A percentile compares a stretch with the other conserved stretches of the same genome.
Evolutionary conservation across 1,139 yeast species (phyloP).

Genomic region (Sugiyamaella grinbergsii): DNA sequence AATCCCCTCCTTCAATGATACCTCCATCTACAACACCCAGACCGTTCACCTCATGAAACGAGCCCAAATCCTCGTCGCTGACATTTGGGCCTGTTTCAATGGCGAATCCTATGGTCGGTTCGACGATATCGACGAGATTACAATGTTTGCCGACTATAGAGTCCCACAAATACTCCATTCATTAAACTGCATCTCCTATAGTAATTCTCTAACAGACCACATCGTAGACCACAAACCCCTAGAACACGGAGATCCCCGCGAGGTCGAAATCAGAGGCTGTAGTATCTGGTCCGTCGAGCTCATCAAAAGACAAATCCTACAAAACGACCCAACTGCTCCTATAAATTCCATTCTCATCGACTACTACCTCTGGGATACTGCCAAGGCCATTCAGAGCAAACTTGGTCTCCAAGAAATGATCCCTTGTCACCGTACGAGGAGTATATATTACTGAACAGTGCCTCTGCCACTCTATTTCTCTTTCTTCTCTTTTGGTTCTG

Average conservation of each 20-base stretch:
- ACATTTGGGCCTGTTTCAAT: slow-evolving; percentile 49
- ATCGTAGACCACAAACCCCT: slow-evolving; percentile 32
- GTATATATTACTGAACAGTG: slow-evolving; percentile 40
- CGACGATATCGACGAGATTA: slow-evolving; percentile 44
- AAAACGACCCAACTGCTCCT: slow-evolving; percentile 26
- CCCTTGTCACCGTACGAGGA: slow-evolving; percentile 46
- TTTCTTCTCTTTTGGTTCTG: slow-evolving; percentile 9
- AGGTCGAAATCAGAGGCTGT: slow-evolving; percentile 47
- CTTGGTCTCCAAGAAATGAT: slow-evolving; percentile 30
- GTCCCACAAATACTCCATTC: slow-evolving; percentile 48
- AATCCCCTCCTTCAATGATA: slow-evolving; percentile 44
- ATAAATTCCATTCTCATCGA: slow-evolving; percentile 47
- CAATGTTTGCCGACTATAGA: slow-evolving; percentile 53
- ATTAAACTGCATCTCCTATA: slow-evolving; percentile 44
- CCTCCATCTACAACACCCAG: slow-evolving; percentile 35
- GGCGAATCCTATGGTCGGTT: slow-evolving; percentile 44
- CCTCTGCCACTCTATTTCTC: not conserved
- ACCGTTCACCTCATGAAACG: slow-evolving; percentile 43
- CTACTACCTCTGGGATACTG: slow-evolving; percentile 50
- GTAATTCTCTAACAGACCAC: slow-evolving; percentile 34
- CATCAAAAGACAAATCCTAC: slow-evolving; percentile 35
- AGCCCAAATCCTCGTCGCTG: slow-evolving; percentile 48
- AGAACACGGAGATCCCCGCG: slow-evolving; percentile 40
- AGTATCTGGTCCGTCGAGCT: slow-evolving; percentile 48
- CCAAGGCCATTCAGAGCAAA: slow-evolving; percentile 43